phyloP scores from a whole-genome alignment of 2,329 filamentous ascomycete species.

The Coniella lustricola region DNA sequence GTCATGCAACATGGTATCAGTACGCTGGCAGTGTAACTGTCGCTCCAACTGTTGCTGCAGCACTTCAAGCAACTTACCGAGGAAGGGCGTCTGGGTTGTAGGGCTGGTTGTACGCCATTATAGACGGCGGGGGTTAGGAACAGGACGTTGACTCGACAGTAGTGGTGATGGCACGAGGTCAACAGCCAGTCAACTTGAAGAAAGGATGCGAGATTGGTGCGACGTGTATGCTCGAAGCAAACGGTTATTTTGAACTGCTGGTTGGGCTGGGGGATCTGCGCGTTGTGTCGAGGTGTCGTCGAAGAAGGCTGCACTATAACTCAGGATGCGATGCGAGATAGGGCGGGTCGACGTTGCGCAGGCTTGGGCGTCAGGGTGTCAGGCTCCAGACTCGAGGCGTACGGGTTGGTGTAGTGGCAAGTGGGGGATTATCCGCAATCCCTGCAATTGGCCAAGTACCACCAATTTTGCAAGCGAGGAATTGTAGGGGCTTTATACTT shows the following conservation, averaged over 20 bases:
- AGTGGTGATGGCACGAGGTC: not conserved
- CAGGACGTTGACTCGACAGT: not conserved
- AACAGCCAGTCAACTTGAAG: not conserved
- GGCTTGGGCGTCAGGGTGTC: not conserved
- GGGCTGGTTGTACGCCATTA: conserved; percentile 89
- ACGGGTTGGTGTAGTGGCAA: conserved; percentile 1
- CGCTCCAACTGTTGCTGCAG: not conserved
- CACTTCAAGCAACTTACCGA: conserved; percentile 48
- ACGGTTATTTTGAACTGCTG: not conserved
- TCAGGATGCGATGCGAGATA: too few species aligned
- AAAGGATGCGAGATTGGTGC: too few species aligned
- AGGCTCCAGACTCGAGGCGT: conserved; percentile 12
- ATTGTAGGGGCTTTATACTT: too few species aligned
- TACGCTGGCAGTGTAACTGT: not conserved
- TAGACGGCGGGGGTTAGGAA: conserved; percentile 16
- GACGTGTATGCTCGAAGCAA: too few species aligned
- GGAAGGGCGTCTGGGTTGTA: conserved; percentile 94
- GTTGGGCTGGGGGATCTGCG: not conserved
- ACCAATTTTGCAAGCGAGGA: too few species aligned
- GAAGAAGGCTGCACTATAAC: too few species aligned
- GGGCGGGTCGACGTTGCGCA: not conserved
- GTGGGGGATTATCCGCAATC: not conserved
- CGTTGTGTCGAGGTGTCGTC: too few species aligned
- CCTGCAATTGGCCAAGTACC: not conserved
- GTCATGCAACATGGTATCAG: conserved; percentile 5